Base-by-base conservation (phyloP, 345 rosid species). In the Mercurialis annua region DNA sequence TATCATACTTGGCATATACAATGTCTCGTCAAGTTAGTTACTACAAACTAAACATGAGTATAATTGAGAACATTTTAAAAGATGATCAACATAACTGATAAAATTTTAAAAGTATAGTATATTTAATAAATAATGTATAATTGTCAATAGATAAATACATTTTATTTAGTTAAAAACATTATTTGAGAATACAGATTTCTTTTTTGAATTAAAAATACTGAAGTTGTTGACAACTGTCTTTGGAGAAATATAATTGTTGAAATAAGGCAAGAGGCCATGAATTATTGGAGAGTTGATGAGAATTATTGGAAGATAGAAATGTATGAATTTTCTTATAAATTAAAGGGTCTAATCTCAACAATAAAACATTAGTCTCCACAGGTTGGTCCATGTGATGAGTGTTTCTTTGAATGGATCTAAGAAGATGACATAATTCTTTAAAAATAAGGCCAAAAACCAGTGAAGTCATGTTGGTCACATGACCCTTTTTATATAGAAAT, bases 301-400 rank as follows among this genome's bases (percentile, higher is more conserved):
- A 77, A 75, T 81, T 63, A 73, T 78, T 76, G 73, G 57, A 42
- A 4, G 23, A 65, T 42, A 49, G 63, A 61, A 70, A 53, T 7
- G 1, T 40, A 7, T 40, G 6, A 7, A 10, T 46, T 30, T 17
- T 2, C 33, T 29, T 18, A 46, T 63, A 29, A 57, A 58, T 59
- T 30, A 57, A 31, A 58, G 62, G 68, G 33, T 57, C 68, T 31
- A 58, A 64, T 68, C 66, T 65, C 44, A 1, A 40, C 15, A n/a
- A n/a, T n/a, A n/a, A n/a, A n/a, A n/a, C n/a, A n/a, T n/a, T n/a
- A n/a, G n/a, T 54, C 60, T 38, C 33, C 33, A 70, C 76, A 67
- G 81, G 74, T 74, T 67, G 80, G 74, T 72, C 81, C 83, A 79
- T 67, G 81, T 71, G 81, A 64, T 24, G 71, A 30, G 38, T 65